Conservation (phyloP, 2,329 filamentous ascomycete genomes). For the Sporothrix mexicana region DNA sequence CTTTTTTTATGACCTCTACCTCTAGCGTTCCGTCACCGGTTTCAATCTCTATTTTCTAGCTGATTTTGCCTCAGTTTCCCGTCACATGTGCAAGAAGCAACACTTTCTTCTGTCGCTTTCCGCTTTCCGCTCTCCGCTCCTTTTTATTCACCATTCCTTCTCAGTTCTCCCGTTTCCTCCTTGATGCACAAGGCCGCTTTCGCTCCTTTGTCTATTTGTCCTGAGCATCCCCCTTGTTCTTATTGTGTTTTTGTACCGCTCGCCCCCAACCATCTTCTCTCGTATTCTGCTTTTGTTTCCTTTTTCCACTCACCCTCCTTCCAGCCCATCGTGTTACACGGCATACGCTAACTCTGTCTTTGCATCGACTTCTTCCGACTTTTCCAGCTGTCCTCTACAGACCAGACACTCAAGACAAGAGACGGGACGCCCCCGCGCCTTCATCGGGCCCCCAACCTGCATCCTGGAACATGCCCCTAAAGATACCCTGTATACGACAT, state of each 20-base stretch:
- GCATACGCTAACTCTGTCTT: slow-evolving; percentile 18
- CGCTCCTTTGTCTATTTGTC: not conserved
- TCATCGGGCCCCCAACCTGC: not conserved
- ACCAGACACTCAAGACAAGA: not conserved
- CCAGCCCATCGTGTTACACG: slow-evolving; percentile 20
- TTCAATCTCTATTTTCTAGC: too few relatives aligned
- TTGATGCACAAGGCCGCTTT: slow-evolving; percentile 10
- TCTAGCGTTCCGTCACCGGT: too few relatives aligned
- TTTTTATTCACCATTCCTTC: not conserved
- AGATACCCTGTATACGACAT: too few relatives aligned
- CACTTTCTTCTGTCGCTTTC: slow-evolving; percentile 7
- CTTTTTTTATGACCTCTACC: too few relatives aligned
- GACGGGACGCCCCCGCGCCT: slow-evolving; percentile 18
- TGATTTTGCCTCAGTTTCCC: not conserved
- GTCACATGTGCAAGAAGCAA: not conserved
- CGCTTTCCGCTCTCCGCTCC: not conserved
- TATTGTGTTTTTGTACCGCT: not conserved
- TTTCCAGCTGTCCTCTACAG: not conserved
- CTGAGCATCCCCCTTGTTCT: not conserved
- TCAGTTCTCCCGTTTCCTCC: not conserved
- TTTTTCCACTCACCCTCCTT: not conserved
- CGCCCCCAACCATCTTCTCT: slow-evolving; percentile 10
- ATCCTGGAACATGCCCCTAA: slow-evolving; percentile 3
- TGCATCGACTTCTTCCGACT: slow-evolving; percentile 25
- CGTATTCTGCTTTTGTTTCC: slow-evolving; percentile 18